Conservation (phyloP, 345 rosid genomes). For the Noccaea bulbosa region DNA sequence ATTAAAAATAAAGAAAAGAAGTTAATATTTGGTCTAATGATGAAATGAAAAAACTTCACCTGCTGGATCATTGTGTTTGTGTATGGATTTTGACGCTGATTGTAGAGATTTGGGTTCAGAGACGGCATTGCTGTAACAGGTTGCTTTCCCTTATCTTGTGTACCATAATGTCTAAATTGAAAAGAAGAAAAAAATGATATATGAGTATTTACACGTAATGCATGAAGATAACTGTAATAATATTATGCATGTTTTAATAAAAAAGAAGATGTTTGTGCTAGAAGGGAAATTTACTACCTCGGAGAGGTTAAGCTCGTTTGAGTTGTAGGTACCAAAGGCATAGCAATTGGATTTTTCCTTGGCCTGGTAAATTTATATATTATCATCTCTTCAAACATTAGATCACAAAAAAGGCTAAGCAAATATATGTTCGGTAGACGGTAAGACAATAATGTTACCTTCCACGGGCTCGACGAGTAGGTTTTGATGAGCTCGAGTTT, state of each 20-base stretch:
- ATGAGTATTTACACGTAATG: constrained; percentile 10
- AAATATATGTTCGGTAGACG: background rate
- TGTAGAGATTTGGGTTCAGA: constrained; percentile 19
- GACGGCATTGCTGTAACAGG: constrained; percentile 6
- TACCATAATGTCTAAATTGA: background rate
- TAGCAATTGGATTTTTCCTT: background rate
- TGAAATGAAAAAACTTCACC: background rate
- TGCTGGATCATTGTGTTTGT: constrained; percentile 23
- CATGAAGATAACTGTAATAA: background rate
- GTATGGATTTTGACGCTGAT: constrained; percentile 18
- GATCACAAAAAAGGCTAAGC: background rate
- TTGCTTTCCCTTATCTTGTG: constrained; percentile 32
- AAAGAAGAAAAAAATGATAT: background rate
- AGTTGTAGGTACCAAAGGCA: constrained; percentile 30
- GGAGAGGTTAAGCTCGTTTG: constrained; percentile 7
- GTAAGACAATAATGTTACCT: constrained; percentile 22
- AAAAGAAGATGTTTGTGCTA: constrained; percentile 1
- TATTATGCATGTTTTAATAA: background rate
- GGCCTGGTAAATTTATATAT: constrained; percentile 26
- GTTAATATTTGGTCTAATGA: background rate
- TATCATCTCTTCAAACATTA: background rate
- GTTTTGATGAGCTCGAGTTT: constrained; percentile 5
- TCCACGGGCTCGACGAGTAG: constrained; percentile 32
- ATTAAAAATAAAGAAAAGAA: background rate
- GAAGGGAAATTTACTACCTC: constrained; percentile 4